These are phyloP conservation scores for Sideroxylon spinosum DNA, from an alignment of 179 eudicot genomes.

Conservation along the genomic window DNA sequence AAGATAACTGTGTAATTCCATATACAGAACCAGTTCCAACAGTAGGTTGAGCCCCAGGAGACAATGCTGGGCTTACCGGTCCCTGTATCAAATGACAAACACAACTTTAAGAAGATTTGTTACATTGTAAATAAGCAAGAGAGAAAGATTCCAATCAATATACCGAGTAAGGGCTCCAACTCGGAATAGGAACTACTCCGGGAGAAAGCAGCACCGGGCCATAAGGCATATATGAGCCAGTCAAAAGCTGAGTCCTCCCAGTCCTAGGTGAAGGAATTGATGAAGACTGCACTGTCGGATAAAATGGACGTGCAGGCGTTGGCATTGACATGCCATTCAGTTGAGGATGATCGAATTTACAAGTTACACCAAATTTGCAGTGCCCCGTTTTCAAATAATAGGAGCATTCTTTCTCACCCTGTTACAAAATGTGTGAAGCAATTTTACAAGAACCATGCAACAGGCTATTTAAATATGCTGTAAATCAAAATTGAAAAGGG, in stretches of 20 bases:
- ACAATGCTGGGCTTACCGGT: constrained; percentile 65
- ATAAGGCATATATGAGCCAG: constrained; percentile 73
- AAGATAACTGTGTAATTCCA: constrained; percentile 55
- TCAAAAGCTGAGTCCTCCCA: constrained; percentile 71
- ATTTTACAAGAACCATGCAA: not conserved
- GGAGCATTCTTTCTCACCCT: constrained; percentile 96
- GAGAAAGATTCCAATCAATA: constrained; percentile 1
- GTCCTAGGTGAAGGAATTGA: constrained; percentile 59
- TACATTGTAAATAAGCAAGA: not conserved
- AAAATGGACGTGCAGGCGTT: constrained; percentile 79
- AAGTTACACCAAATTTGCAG: constrained; percentile 86
- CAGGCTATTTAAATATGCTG: not conserved
- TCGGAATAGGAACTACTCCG: constrained; percentile 76
- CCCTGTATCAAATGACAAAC: constrained; percentile 48
- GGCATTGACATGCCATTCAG: constrained; percentile 55
- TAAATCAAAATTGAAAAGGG: not conserved
- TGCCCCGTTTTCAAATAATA: constrained; percentile 98
- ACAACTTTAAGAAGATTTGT: constrained; percentile 6
- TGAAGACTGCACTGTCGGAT: constrained; percentile 86
- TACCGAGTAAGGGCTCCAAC: constrained; percentile 88
- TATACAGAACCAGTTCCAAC: constrained; percentile 56
- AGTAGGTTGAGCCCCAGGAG: constrained; percentile 72
- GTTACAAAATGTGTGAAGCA: constrained; percentile 16
- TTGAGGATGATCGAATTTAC: constrained; percentile 99
- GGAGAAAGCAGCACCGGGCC: constrained; percentile 77